These are phyloP conservation scores for Haplographium delicatum DNA, from an alignment of 495 filamentous ascomycete species.

Conservation along the genomic window DNA sequence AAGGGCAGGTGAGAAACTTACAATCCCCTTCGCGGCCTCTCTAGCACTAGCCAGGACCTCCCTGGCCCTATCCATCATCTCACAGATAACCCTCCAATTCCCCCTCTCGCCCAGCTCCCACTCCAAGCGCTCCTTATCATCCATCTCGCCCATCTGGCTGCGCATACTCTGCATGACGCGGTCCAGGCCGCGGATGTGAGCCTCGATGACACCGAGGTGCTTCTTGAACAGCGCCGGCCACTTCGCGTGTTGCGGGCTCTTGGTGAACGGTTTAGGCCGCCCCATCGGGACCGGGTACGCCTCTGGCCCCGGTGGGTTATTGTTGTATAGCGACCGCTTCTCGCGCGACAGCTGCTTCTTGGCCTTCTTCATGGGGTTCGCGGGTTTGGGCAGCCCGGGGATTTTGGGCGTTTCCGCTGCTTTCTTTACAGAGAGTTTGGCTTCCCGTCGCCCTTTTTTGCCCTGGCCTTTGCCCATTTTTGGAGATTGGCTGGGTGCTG, in stretches of 20 bases:
- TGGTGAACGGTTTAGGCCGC: conserved; percentile 1
- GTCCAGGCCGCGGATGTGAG: conserved; percentile 15
- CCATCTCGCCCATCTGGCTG: conserved; percentile 5
- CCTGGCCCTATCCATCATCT: conserved; percentile 18
- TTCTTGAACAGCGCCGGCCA: conserved; percentile 22
- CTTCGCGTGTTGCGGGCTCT: conserved; percentile 8
- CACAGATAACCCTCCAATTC: conserved; percentile 15
- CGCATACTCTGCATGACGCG: conserved; percentile 15
- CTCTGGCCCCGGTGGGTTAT: not conserved
- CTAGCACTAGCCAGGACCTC: conserved; percentile 1
- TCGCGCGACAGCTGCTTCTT: not conserved
- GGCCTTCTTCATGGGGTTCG: not conserved
- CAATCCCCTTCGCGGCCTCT: conserved; percentile 9
- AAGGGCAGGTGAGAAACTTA: conserved; percentile 8
- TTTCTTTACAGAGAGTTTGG: not conserved
- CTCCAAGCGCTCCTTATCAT: conserved; percentile 9
- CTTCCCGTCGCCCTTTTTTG: not conserved
- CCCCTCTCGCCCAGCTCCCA: conserved; percentile 19
- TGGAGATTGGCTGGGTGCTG: too few species aligned
- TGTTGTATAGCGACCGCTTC: not conserved
- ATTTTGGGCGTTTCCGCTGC: not conserved
- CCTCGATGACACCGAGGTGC: conserved; percentile 16
- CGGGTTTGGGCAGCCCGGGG: not conserved
- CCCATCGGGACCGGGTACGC: not conserved
- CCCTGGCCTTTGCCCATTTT: conserved; percentile 5